Conservation (phyloP, 371 early-diverging fungal genomes). For the Mortierella sp. region DNA sequence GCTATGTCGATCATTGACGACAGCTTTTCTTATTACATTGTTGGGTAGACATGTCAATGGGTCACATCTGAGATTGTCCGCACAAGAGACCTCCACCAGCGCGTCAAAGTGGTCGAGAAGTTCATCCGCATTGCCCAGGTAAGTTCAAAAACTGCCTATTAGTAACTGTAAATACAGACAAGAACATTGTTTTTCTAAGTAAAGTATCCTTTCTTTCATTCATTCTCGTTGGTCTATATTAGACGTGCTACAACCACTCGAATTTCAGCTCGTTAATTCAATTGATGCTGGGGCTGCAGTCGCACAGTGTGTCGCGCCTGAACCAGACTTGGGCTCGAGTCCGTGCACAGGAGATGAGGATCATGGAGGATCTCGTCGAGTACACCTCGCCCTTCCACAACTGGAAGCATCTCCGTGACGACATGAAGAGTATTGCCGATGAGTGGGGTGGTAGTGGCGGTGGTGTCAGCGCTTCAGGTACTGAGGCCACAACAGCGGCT, state of each 20-base stretch:
- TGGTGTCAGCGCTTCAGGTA: not conserved
- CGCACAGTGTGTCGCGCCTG: conserved; percentile 70
- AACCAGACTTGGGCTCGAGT: conserved; percentile 73
- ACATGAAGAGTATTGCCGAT: conserved; percentile 73
- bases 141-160: conserved; percentile 14
- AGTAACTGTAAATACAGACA: not conserved
- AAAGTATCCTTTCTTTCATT: not conserved
- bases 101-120: conserved; percentile 79
- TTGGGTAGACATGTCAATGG: conserved; percentile 72
- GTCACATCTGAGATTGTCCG: conserved; percentile 77
- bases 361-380: conserved; percentile 68
- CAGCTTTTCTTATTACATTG: not conserved
- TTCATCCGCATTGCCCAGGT: conserved; percentile 81
- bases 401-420: conserved; percentile 76
- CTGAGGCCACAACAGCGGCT: not conserved
- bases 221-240: no score
- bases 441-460: conserved; percentile 61
- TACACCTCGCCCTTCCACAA: conserved; percentile 75
- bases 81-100: conserved; percentile 63
- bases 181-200: no score
- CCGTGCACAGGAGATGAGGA: conserved; percentile 61
- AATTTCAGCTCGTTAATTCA: conserved; percentile 77
- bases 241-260: conserved; percentile 75
- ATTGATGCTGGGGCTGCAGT: conserved; percentile 73
- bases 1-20: no score